Percentiles rank a stretch among this genome's conserved stretches.
phyloP scores from a whole-genome alignment of 371 early-diverging fungal genomes.

The Apophysomyces elegans region DNA sequence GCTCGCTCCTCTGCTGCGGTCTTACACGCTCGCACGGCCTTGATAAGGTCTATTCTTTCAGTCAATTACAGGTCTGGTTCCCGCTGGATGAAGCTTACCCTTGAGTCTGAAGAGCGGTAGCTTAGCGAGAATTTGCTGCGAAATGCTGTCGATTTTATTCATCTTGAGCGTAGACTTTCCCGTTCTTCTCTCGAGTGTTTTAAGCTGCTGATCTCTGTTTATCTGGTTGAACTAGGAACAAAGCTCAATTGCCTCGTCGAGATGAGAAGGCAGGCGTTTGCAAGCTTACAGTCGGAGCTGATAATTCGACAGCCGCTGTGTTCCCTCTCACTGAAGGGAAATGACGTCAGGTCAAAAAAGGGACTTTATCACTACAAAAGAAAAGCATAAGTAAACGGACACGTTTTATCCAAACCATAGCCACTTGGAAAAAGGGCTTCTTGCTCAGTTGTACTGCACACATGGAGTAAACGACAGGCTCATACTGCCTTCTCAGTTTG shows the following conservation, averaged over 20 bases:
- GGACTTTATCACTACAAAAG: too few relatives aligned
- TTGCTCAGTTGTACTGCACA: too few relatives aligned
- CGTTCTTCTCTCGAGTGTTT: not conserved
- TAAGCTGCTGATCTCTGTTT: not conserved
- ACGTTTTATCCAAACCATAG: too few relatives aligned
- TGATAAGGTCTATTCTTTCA: constrained; percentile 82
- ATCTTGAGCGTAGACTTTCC: constrained; percentile 21
- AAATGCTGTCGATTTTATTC: constrained; percentile 58
- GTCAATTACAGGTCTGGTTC: not conserved
- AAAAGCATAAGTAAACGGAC: too few relatives aligned
- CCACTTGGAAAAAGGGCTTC: too few relatives aligned
- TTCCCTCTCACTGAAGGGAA: too few relatives aligned
- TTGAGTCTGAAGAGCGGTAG: constrained; percentile 54
- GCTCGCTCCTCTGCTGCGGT: constrained; percentile 98
- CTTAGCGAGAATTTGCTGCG: constrained; percentile 56
- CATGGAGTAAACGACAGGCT: too few relatives aligned
- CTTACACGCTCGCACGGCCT: constrained; percentile 93
- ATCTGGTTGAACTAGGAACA: not conserved
- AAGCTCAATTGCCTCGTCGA: not conserved
- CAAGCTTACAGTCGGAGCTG: too few relatives aligned
- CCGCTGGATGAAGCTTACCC: constrained; percentile 27
- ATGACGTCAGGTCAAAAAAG: too few relatives aligned
- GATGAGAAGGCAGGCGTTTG: too few relatives aligned
- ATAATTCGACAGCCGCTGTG: too few relatives aligned
- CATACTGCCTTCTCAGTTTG: too few relatives aligned